Evolutionary conservation across 345 rosid species (phyloP).

Genomic region (Carallia brachiata): DNA sequence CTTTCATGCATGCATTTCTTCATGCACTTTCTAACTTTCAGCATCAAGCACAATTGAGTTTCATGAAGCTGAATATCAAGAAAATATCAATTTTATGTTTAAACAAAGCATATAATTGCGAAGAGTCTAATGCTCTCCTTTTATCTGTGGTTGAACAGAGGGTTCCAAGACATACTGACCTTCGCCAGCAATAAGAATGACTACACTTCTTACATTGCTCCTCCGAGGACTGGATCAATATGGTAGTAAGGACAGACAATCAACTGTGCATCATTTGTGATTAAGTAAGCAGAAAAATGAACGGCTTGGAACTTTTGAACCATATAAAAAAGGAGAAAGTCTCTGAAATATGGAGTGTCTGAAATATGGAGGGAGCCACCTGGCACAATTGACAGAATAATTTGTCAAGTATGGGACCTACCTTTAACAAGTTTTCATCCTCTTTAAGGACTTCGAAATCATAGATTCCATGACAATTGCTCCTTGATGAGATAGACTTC

Average conservation of each 20-base stretch:
- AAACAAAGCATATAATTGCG: not conserved
- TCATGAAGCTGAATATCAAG: slow-evolving; percentile 61
- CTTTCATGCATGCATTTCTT: slow-evolving; percentile 70
- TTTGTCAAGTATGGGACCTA: slow-evolving; percentile 10
- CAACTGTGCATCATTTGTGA: slow-evolving; percentile 78
- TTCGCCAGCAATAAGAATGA: slow-evolving; percentile 83
- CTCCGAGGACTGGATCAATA: slow-evolving; percentile 80
- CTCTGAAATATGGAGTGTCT: slow-evolving; percentile 6
- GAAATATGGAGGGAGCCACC: slow-evolving; percentile 30
- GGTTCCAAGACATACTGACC: slow-evolving; percentile 67
- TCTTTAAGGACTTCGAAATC: slow-evolving; percentile 30
- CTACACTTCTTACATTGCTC: slow-evolving; percentile 93
- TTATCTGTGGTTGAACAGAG: slow-evolving; percentile 3
- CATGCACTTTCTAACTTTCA: slow-evolving; percentile 81
- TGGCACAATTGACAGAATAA: too few species aligned
- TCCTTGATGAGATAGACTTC: slow-evolving; percentile 13
- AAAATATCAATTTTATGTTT: not conserved
- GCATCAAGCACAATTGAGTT: slow-evolving; percentile 91
- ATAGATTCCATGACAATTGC: too few species aligned
- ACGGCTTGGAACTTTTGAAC: slow-evolving; percentile 51
- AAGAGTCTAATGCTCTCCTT: not conserved
- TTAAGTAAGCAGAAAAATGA: slow-evolving; percentile 79
- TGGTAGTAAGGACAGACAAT: slow-evolving; percentile 89
- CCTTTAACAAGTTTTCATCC: slow-evolving; percentile 43
- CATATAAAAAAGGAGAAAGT: not conserved